Evolutionary conservation across 2,329 filamentous ascomycete genomes (phyloP).

Genomic region (Phialophora macrospora): DNA sequence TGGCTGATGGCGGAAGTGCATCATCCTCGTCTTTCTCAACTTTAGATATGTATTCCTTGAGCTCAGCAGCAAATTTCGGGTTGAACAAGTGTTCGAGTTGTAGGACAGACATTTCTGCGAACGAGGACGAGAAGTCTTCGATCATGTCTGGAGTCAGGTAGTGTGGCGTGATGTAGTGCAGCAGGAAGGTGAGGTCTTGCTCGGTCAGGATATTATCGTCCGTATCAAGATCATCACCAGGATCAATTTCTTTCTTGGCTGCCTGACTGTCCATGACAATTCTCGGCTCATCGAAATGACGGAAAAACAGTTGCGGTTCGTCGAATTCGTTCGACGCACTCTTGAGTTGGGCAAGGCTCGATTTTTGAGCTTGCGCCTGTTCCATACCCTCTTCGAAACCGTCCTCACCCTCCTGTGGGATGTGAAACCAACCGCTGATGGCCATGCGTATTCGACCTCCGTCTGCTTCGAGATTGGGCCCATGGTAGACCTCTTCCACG

Average conservation of each 20-base stretch:
- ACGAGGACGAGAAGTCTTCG: conserved; percentile 77
- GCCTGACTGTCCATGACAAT: conserved; percentile 44
- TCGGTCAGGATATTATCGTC: conserved; percentile 70
- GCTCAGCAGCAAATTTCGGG: conserved; percentile 72
- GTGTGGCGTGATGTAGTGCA: conserved; percentile 86
- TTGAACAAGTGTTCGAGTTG: conserved; percentile 79
- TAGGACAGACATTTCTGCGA: conserved; percentile 81
- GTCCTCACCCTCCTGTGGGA: conserved; percentile 91
- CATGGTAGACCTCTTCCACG: conserved; percentile 93
- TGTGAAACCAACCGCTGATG: conserved; percentile 98
- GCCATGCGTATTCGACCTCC: conserved; percentile 81
- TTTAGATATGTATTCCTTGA: conserved; percentile 73
- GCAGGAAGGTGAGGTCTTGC: conserved; percentile 82
- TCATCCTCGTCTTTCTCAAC: conserved; percentile 59
- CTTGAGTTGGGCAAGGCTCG: conserved; percentile 89
- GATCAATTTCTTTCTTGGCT: conserved; percentile 41
- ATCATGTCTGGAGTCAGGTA: conserved; percentile 93
- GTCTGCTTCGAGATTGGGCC: conserved; percentile 62
- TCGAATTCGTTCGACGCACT: conserved; percentile 84
- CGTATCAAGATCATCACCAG: conserved; percentile 45
- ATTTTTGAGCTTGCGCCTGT: conserved; percentile 84
- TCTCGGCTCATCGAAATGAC: conserved; percentile 48
- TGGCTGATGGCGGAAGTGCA: conserved; percentile 46
- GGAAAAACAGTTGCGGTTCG: conserved; percentile 68
- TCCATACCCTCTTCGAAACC: conserved; percentile 88